Conservation (phyloP, 2,329 filamentous ascomycete genomes). For the Aspergillus novoparasiticus region DNA sequence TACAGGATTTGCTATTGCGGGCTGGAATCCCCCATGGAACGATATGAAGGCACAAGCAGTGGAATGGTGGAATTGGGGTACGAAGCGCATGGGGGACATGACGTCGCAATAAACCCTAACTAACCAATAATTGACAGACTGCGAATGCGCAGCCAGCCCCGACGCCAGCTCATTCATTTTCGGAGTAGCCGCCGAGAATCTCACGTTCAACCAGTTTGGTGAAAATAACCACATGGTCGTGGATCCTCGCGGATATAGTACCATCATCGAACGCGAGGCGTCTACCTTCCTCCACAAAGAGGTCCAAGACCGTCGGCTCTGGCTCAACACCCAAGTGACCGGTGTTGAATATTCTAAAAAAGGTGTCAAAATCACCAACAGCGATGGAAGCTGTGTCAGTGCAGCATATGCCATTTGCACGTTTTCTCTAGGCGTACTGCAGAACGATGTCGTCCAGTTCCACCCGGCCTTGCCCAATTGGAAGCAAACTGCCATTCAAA, state of each 20-base stretch:
- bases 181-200: constrained; percentile 58
- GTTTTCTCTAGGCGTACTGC: constrained; percentile 69
- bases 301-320: constrained; percentile 53
- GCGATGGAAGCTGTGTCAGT: constrained; percentile 58
- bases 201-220: constrained; percentile 65
- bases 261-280: constrained; percentile 60
- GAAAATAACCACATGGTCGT: constrained; percentile 63
- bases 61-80: constrained; percentile 60
- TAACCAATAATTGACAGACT: constrained; percentile 46
- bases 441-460: constrained; percentile 63
- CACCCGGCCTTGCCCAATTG: constrained; percentile 61
- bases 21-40: constrained; percentile 60
- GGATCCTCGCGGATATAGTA: constrained; percentile 64
- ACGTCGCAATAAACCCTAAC: neutral
- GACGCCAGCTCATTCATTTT: constrained; percentile 60
- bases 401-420: constrained; percentile 68
- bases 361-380: constrained; percentile 57
- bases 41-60: constrained; percentile 60
- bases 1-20: constrained; percentile 60
- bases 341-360: constrained; percentile 55
- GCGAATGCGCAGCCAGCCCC: constrained; percentile 60
- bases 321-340: constrained; percentile 61
- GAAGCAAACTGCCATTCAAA: constrained; percentile 65
- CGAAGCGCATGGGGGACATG: constrained; percentile 11
- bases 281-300: constrained; percentile 57